Base-by-base conservation (phyloP, 2,329 filamentous ascomycete species). In the Claviceps africana region DNA sequence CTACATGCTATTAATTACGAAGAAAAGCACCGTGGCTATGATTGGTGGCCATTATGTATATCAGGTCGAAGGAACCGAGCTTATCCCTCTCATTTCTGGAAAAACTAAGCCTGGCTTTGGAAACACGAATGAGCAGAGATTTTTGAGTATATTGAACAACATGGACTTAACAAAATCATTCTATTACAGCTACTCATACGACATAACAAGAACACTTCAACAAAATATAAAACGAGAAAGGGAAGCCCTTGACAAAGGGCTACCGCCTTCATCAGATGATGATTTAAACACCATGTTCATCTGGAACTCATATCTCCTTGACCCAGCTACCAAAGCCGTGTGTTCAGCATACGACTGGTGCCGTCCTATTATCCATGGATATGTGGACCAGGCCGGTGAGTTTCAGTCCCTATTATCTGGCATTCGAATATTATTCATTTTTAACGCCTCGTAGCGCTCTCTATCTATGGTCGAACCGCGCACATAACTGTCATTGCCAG, bases 121-220 rank as follows among this genome's bases (percentile, higher is more conserved):
- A 49, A 93, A 94, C 60, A 79, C 87, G 0, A 91, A 97, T 65
- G 93, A 98, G 68, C 82, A 86, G 40, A 83, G 91, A 30, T 97
- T 95, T 62, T 75, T 97, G 35, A 78, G 81, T 28, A 97, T 96
- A 50, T 74, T 98, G 45, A 89, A 87, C 64, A 95, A 95, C 59
- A 75, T 98, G 33, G 93, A 98, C 65, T 71, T 98, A 55, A 89
- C 86, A 0, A 79, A 86, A 53, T 94, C 87, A 0, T 98, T 98
- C 66, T 98, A 98, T 68, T 98, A 96, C 72, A 96, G 91, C 70
- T 96, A 96, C 65, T 94, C 91, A 0, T 98, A 98, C 70, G 88
- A 98, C 64, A 86, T 97, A 58, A 98, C 93, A 0, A 81, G 83
- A 51, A 95, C 89, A 1, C 72, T 98, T 47, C 93, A 98, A 65